Base-by-base conservation (phyloP, 345 rosid genomes). In the Zanthoxylum bungeanum region DNA sequence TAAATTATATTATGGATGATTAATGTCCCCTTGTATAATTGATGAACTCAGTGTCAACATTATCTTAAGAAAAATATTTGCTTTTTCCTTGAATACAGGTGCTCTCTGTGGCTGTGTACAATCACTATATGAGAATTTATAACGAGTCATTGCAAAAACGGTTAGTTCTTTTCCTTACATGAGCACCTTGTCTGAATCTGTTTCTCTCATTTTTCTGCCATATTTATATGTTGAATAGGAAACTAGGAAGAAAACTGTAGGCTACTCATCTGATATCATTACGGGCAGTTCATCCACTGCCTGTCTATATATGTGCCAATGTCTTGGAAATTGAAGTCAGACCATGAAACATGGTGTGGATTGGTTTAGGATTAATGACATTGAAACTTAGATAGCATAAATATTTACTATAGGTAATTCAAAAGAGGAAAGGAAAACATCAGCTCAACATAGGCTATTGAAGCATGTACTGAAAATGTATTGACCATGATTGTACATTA, bases 31-130 rank as follows among this genome's bases (percentile, higher is more conserved):
- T n/a, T 59, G 46, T 49, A 56, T 59, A 27, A 42, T 11, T 40
- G 5, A 9, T 28, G 24, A 25, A 30, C n/a, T 4, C 11, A 24
- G 0, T 36, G 21, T 21, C n/a, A 24, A 21, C 24, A 12, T 53
- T 40, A 11, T 71, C 62, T 9, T 34, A 25, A 51, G 7, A 22
- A 33, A 22, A 40, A 39, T 57, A 7, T 68, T 42, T 34, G 60
- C 30, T 12, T 22, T 49, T 78, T 11, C 36, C 44, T 53, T 69
- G 56, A 70, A 64, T 81, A 53, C 86, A 96, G 99, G 98, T 96
- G 75, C 97, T 96, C 39, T 84, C 99, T 4, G 99, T 93, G 69
- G 99, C 97, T 37, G 98, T 96, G 73, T 96, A 91, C 87, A 96
- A 96, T 84, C 99, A 96, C 81, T 96, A 93, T 72, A 91, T 86